Evolutionary conservation across 371 early-diverging fungal species (phyloP), one percentile per base, ranked within the genome.

Genomic region (Actinomortierella ambigua): DNA sequence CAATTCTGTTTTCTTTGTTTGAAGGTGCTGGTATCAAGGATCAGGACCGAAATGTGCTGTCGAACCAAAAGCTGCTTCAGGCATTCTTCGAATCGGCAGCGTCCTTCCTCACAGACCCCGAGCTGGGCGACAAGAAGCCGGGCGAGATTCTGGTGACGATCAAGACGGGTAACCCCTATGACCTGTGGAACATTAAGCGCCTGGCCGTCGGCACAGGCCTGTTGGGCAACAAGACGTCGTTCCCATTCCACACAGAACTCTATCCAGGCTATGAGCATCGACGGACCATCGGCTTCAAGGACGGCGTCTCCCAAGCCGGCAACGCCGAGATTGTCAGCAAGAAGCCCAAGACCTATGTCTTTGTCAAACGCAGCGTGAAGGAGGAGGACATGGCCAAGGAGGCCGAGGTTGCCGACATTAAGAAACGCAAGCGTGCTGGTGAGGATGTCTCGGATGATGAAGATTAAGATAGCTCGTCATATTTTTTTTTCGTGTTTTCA

Each of bases 191-290:
- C 57, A 76, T 97, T 56, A 84, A 86, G 54, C 67, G 77, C 5
- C 65, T 97, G 24, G 96, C 95, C 5, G 87, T 87, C 53, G 78
- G 84, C 26, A 81, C 88, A 0, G 87, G 85, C 41, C 53, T 77
- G 7, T 69, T 94, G n/a, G 81, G 76, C 6, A 65, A 78, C 40
- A 82, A 83, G 53, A 79, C 80, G 0, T 85, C 88, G 0, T 65
- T 82, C 40, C 82, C 86, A 1, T 97, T 97, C 73, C 68, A 78
- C 50, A 79, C 91, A 1, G 79, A 78, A 2, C 78, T 82, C 54
- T 97, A 85, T 68, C 94, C 94, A 3, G 94, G 94, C 7, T 98
- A 98, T 61, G 84, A 89, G 61, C 98, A 98, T 81, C 87, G 97
- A 8, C 87, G 98, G 41, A 97, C 98, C 3, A 81, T 98, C 11